Percentiles rank a stretch among this genome's conserved stretches.
Evolutionary conservation across 2,329 filamentous ascomycete genomes (phyloP).

Genomic region (Dothiorella sarmentorum): DNA sequence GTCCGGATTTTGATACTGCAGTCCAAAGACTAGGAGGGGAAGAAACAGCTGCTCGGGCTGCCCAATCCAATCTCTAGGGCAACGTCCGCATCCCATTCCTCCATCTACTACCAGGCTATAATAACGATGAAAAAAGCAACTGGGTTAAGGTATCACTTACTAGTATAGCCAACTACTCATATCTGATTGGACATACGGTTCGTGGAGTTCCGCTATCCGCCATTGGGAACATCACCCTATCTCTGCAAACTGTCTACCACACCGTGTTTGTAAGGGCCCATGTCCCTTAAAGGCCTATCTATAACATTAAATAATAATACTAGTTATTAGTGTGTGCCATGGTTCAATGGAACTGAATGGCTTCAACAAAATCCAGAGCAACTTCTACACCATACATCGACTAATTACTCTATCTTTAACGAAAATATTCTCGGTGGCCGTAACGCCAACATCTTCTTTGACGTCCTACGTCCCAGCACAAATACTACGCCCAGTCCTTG

Average conservation of each 20-base stretch:
- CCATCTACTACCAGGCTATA: background rate
- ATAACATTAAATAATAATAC: background rate
- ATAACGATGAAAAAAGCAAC: background rate
- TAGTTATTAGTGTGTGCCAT: background rate
- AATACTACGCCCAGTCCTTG: background rate
- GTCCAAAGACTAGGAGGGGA: background rate
- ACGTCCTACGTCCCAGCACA: background rate
- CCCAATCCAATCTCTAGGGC: background rate
- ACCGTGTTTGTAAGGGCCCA: background rate
- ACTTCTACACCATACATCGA: background rate
- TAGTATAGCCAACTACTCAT: background rate
- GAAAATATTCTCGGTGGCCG: background rate
- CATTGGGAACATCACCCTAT: background rate
- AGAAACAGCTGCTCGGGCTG: background rate
- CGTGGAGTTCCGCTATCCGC: background rate
- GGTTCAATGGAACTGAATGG: background rate
- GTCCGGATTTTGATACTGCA: background rate
- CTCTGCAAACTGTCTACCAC: background rate
- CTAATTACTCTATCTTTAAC: background rate
- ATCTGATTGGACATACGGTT: background rate
- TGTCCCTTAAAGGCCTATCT: too few species aligned
- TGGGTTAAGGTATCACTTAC: background rate
- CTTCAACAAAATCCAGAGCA: background rate
- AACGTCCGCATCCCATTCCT: conserved; percentile 3
- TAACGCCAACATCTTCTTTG: background rate